These are phyloP conservation scores for Hexamita inflata DNA, from an alignment of 208 protist species.

Conservation along the genomic window DNA sequence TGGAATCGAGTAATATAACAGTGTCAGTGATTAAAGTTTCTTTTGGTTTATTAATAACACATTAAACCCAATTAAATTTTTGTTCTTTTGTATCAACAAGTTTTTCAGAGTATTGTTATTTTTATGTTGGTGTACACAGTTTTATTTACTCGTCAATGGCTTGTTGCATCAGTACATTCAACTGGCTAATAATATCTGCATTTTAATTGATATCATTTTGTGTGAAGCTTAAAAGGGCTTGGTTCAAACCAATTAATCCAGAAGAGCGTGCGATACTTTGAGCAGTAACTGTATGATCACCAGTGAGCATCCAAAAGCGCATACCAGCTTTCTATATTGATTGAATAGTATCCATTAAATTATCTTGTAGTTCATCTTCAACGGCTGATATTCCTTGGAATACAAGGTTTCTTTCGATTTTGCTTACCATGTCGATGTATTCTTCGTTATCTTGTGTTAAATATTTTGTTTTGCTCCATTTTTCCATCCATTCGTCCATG, in stretches of 20 bases:
- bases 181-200: background rate
- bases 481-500: background rate
- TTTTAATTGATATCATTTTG: background rate
- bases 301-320: constrained; percentile 93
- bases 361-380: constrained; percentile 84
- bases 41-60: background rate
- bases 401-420: background rate
- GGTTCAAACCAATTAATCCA: background rate
- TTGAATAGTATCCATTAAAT: constrained; percentile 70
- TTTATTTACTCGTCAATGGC: background rate
- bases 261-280: background rate
- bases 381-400: constrained; percentile 72
- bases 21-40: background rate
- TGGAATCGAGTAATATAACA: background rate
- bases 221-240: background rate
- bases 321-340: constrained; percentile 80
- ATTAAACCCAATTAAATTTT: no score
- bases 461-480: background rate
- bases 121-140: background rate
- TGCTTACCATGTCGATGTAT: background rate
- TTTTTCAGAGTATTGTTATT: background rate
- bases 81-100: background rate
- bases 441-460: background rate
- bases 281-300: constrained; percentile 87
- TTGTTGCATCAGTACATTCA: background rate